phyloP scores from a whole-genome alignment of 257 asterid genomes.

The Solanum chmielewskii region DNA sequence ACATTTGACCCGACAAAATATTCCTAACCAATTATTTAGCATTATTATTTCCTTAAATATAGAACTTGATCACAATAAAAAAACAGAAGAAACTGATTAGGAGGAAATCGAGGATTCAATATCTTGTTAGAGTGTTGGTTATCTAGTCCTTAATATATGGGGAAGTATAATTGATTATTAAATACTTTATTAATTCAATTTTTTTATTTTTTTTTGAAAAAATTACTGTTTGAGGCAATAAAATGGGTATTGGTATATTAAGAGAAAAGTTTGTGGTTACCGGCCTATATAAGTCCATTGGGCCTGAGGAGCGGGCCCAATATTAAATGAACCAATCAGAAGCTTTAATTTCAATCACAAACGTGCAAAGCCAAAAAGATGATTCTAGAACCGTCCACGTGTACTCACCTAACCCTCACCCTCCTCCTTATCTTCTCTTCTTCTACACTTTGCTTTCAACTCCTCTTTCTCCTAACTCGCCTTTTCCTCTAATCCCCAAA shows the following conservation, averaged over 20 bases:
- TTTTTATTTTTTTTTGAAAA: too few species aligned
- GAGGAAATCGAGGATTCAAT: neutral
- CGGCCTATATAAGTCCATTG: neutral
- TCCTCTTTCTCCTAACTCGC: slow-evolving; percentile 8
- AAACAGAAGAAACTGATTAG: neutral
- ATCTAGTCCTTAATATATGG: neutral
- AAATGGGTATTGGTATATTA: neutral
- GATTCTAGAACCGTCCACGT: slow-evolving; percentile 29
- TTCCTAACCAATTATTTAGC: too few species aligned
- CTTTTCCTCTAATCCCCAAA: slow-evolving; percentile 4
- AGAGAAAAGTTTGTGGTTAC: neutral
- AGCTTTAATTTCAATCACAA: neutral
- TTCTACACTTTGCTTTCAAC: neutral
- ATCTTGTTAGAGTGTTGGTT: neutral
- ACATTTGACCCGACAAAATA: too few species aligned
- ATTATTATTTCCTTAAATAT: neutral
- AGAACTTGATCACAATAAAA: neutral
- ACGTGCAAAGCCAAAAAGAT: slow-evolving; percentile 1
- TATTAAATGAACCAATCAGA: neutral
- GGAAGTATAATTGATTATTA: neutral
- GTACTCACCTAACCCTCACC: slow-evolving; percentile 30
- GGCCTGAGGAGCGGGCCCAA: neutral
- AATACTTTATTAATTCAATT: too few species aligned
- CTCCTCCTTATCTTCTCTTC: slow-evolving; percentile 7
- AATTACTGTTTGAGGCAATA: neutral